Base-by-base conservation (phyloP, 192 early-diverging fungal species). In the Dissophora ornata region DNA sequence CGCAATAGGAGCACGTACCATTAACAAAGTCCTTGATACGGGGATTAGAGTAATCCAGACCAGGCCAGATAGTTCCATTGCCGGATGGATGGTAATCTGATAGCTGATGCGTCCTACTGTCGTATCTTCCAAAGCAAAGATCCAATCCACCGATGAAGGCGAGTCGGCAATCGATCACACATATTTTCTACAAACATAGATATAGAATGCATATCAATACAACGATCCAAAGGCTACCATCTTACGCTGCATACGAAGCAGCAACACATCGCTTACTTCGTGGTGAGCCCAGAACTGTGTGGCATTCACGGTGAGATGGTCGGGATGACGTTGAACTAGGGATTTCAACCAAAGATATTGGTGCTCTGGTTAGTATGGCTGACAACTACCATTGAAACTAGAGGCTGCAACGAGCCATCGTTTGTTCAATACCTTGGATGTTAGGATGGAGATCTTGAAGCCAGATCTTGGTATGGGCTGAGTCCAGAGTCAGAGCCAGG, bases 241-340 rank as follows among this genome's bases (percentile, higher is more conserved):
- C n/a, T n/a, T n/a, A n/a, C n/a, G n/a, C n/a, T n/a, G n/a, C n/a
- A n/a, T n/a, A n/a, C n/a, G n/a, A n/a, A n/a, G n/a, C n/a, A n/a
- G n/a, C n/a, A n/a, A n/a, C n/a, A n/a, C n/a, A n/a, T n/a, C n/a
- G n/a, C 32, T 26, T 73, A 79, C 80, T 65, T 89, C 90, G 57
- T 91, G 90, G 57, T 91, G 90, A 21, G 95, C 93, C 95, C 95
- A 97, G 85, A 94, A 93, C 78, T 91, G 87, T 5, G 93, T 94
- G 26, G 90, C 91, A 36, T 86, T 88, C 30, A 93, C 80, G 55
- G 75, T 62, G 18, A 77, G 22, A 66, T 96, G 95, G 66, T 97
- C 91, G 10, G 95, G 95, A 74, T 97, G 91, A 15, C 95, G 88
- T 71, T 91, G 87, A 7, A 97, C 92, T 86, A 71, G 10, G 19